Evolutionary conservation across 2,329 filamentous ascomycete species (phyloP), one percentile per base, ranked within the genome.

Genomic region (Ascochyta clinopodiicola): DNA sequence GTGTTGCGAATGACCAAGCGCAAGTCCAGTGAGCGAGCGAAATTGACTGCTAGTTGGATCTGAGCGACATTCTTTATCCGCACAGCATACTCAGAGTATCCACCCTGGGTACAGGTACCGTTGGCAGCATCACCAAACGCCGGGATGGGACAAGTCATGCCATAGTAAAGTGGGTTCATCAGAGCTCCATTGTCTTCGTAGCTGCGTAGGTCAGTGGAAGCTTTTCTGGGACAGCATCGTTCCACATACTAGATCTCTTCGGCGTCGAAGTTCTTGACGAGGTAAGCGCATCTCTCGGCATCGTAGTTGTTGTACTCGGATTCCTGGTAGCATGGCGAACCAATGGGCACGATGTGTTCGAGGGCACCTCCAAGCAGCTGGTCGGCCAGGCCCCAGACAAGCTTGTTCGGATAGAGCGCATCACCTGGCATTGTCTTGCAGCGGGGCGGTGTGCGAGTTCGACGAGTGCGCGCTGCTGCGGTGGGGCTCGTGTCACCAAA

Each of bases 1-100:
- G 70, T 74, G 46, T 71, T 74, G 12, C 64, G 62, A 8, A 74
- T 61, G 4, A 71, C 67, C 4, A 75, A 44, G 13, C 72, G 70
- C 21, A 75, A 64, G 46, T 74, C 72, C 7, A 66, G 51, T 1
- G 60, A 61, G 1, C 66, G 66, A 3, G 71, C 73, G 15, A 75
- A 63, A 38, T 74, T 74, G 12, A 74, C 63, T 3, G 69, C 66
- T 9, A 73, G 52, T 22, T 74, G 71, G 6, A 74, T 67, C 21
- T 74, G 70, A 1, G 69, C 68, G 15, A 73, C 68, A 5, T 63
- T 73, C 15, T 47, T 45, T 22, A 68, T 61, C 15, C 70, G 69
- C 7, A 74, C 61, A 9, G 66, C 63, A 40, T 69, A 72, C 13
- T 61, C 57, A 2, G 71, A 56, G 44, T 64, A 70, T 4, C 69